Percentiles rank a stretch among this genome's conserved stretches.
Conservation (phyloP, 495 filamentous ascomycete species). For the Podospora comata region DNA sequence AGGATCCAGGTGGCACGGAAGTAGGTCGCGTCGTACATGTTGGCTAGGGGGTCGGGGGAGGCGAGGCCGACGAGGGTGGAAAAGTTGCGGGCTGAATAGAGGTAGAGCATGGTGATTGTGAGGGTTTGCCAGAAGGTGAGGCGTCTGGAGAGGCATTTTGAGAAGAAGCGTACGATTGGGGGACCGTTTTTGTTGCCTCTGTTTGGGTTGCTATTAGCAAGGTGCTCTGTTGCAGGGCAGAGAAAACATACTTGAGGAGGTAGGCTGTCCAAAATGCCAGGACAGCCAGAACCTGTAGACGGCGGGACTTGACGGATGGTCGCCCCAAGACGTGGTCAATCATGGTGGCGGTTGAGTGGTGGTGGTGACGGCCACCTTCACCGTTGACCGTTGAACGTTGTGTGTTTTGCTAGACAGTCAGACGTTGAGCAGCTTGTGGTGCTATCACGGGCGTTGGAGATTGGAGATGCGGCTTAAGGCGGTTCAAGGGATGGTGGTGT, state of each 20-base stretch:
- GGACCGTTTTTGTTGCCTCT: slow-evolving; percentile 89
- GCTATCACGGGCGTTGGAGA: background rate
- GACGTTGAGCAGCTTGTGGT: background rate
- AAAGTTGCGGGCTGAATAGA: slow-evolving; percentile 89
- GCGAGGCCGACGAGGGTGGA: slow-evolving; percentile 88
- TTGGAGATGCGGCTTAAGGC: background rate
- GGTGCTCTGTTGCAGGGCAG: background rate
- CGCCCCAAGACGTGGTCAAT: slow-evolving; percentile 87
- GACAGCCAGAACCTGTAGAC: slow-evolving; percentile 88
- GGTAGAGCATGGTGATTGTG: slow-evolving; percentile 82
- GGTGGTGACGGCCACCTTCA: background rate
- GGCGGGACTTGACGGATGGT: slow-evolving; percentile 84
- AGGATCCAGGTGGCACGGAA: slow-evolving; percentile 97
- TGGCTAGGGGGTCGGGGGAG: slow-evolving; percentile 87
- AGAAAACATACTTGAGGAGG: slow-evolving; percentile 58
- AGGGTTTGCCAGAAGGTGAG: slow-evolving; percentile 88
- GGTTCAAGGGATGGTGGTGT: background rate
- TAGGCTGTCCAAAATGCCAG: slow-evolving; percentile 89
- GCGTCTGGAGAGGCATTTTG: slow-evolving; percentile 57
- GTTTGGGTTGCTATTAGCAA: slow-evolving; percentile 1
- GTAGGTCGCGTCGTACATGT: slow-evolving; percentile 91
- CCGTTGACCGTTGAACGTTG: background rate
- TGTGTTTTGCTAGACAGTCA: background rate
- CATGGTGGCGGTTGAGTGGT: slow-evolving; percentile 31
- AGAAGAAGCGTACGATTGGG: slow-evolving; percentile 68